Percentiles rank a stretch among this genome's conserved stretches.
phyloP scores from a whole-genome alignment of 257 asterid species.

The Gynochthodes officinalis region DNA sequence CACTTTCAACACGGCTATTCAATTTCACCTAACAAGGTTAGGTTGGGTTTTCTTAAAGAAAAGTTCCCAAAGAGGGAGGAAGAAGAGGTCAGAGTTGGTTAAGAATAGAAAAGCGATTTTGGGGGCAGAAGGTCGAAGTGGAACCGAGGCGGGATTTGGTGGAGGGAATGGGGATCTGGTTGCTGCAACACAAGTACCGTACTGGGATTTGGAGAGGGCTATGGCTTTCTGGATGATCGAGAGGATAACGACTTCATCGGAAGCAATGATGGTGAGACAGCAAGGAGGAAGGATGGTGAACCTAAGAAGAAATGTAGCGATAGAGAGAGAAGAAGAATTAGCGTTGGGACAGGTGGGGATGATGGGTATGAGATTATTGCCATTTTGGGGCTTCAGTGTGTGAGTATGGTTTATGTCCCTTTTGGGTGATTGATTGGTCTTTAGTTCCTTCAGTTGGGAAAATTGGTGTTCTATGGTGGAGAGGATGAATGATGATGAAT shows the following conservation, averaged over 20 bases:
- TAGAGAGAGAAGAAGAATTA: no score
- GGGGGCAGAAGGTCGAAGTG: constrained; percentile 59
- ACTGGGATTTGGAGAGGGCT: constrained; percentile 34
- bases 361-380: constrained; percentile 36
- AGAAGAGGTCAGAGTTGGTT: constrained; percentile 64
- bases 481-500: no score
- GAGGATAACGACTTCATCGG: constrained; percentile 82
- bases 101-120: constrained; percentile 82
- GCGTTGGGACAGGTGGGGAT: no score
- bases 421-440: not conserved
- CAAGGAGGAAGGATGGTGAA: constrained; percentile 69
- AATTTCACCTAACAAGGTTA: constrained; percentile 58
- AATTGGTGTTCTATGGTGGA: not conserved
- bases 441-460: constrained; percentile 7
- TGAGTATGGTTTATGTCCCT: not conserved
- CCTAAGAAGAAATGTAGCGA: no score
- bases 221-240: constrained; percentile 76
- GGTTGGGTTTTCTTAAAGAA: constrained; percentile 46
- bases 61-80: constrained; percentile 65
- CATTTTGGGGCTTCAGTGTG: constrained; percentile 5
- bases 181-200: no score
- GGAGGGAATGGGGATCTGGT: constrained; percentile 36
- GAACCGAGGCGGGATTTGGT: constrained; percentile 55
- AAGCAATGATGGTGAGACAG: constrained; percentile 52
- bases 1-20: constrained; percentile 80